phyloP scores from a whole-genome alignment of 768 basidiomycete species.

The Tylopilus subfusipes region DNA sequence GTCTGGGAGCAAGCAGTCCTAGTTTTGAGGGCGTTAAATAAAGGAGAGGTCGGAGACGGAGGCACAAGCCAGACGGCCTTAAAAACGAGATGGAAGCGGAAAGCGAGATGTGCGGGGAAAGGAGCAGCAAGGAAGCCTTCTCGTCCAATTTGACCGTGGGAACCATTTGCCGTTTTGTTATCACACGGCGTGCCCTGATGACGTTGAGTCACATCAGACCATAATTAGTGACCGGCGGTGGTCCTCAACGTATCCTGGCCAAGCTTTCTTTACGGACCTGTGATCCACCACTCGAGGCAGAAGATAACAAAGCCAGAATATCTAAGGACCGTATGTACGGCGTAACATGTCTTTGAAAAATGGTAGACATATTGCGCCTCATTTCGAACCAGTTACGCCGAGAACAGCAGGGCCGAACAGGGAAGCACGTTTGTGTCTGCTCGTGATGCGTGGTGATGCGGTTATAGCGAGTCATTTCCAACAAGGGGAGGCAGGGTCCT shows the following conservation, averaged over 20 bases:
- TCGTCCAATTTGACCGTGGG: slow-evolving; percentile 20
- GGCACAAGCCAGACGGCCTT: neutral
- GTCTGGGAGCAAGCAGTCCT: too few relatives aligned
- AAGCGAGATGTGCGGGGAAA: slow-evolving; percentile 12
- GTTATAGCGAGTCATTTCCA: neutral
- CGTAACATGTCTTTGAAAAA: neutral
- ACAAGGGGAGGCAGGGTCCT: neutral
- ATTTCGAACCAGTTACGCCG: neutral
- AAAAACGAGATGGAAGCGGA: neutral
- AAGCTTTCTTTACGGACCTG: too few relatives aligned
- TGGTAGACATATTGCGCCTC: neutral
- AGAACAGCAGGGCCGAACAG: neutral
- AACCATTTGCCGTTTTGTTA: slow-evolving; percentile 3
- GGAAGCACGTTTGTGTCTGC: neutral
- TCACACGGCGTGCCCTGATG: neutral
- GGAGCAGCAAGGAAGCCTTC: slow-evolving; percentile 7
- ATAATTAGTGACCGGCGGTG: too few relatives aligned
- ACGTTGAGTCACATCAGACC: too few relatives aligned
- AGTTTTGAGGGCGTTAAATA: neutral
- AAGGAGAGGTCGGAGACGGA: neutral
- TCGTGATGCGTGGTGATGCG: slow-evolving; percentile 1
- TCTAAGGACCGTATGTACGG: neutral
- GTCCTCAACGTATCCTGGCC: too few relatives aligned
- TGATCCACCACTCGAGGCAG: too few relatives aligned
- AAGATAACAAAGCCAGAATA: too few relatives aligned